Percentiles rank a stretch among this genome's conserved stretches.
These are phyloP conservation scores for Cryphonectria carpinicola DNA, from an alignment of 2,329 filamentous ascomycete species.

Conservation along the genomic window DNA sequence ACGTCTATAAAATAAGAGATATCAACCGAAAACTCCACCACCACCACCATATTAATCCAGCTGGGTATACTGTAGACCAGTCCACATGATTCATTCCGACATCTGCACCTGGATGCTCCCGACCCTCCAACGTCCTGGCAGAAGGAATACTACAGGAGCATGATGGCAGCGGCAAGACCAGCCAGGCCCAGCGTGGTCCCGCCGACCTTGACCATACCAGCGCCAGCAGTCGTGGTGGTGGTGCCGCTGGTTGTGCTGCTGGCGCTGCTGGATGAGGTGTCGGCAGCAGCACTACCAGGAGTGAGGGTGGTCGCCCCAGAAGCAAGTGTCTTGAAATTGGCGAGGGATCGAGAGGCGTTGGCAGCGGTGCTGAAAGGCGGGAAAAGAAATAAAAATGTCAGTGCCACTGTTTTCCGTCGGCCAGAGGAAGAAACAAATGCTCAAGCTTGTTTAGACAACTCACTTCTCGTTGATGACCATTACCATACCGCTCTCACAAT, in stretches of 20 bases:
- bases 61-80: not conserved
- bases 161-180: conserved; percentile 44
- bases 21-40: conserved; percentile 10
- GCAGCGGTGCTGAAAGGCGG: conserved; percentile 44
- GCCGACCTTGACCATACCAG: conserved; percentile 44
- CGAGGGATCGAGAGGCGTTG: conserved; percentile 57
- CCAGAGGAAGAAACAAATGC: not conserved
- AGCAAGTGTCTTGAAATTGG: conserved; percentile 51
- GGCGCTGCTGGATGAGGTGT: conserved; percentile 27
- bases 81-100: conserved; percentile 1
- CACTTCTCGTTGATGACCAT: conserved; percentile 78
- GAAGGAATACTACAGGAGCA: conserved; percentile 44
- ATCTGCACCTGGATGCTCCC: not conserved
- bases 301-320: conserved; percentile 38
- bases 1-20: not conserved
- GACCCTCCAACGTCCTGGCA: conserved; percentile 27
- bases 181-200: conserved; percentile 48
- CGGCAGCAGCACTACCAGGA: conserved; percentile 34
- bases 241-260: conserved; percentile 28
- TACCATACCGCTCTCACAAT: conserved; percentile 76
- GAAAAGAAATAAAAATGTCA: not conserved
- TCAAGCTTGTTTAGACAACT: conserved; percentile 37
- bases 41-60: not conserved
- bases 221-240: conserved; percentile 34
- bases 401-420: not conserved